phyloP scores from a whole-genome alignment of 257 asterid genomes.

The Plectranthus barbatus region DNA sequence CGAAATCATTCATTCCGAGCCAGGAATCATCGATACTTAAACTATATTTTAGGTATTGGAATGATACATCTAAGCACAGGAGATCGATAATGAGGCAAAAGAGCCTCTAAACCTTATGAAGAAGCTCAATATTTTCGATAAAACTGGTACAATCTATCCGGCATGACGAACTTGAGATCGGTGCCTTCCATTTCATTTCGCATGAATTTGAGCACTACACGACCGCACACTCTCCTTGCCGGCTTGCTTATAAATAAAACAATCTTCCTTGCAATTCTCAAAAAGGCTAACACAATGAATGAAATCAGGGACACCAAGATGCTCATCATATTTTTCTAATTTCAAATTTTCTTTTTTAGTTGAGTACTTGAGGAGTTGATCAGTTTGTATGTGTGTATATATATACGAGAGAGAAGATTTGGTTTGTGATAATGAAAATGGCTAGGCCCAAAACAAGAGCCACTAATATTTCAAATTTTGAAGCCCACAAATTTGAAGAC shows the following conservation, averaged over 20 bases:
- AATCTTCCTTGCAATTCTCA: neutral
- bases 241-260: neutral
- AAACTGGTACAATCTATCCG: neutral
- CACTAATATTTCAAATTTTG: neutral
- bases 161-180: constrained; percentile 14
- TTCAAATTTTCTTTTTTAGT: neutral
- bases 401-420: neutral
- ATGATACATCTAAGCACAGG: too few relatives aligned
- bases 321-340: neutral
- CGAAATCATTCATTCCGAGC: too few relatives aligned
- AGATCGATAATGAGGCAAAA: neutral
- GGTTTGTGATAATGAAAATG: neutral
- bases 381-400: neutral
- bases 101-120: neutral
- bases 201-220: neutral
- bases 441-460: neutral
- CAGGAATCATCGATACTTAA: too few relatives aligned
- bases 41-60: too few relatives aligned
- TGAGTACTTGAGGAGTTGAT: too few relatives aligned
- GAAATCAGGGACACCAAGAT: neutral
- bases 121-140: neutral
- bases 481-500: neutral
- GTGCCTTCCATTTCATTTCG: constrained; percentile 13
- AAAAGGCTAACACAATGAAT: neutral
- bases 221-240: constrained; percentile 2